Percentiles rank a stretch among this genome's conserved stretches.
Conservation (phyloP, 2,329 filamentous ascomycete genomes). For the Monosporascus sp. region DNA sequence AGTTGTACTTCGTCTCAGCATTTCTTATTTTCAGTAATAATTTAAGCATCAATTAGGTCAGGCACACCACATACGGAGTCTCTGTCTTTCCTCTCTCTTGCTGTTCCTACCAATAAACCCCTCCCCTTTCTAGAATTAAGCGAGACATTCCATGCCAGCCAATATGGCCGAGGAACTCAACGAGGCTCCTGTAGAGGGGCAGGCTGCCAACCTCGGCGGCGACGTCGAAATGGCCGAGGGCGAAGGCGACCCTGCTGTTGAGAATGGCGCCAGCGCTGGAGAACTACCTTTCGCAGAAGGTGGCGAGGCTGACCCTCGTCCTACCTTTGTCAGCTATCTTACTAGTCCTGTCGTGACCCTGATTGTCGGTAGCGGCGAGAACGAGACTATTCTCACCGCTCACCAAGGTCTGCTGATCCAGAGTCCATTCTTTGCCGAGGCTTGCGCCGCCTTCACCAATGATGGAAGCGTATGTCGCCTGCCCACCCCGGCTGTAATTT, state of each 20-base stretch:
- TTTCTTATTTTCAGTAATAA: neutral
- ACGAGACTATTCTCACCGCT: conserved; percentile 62
- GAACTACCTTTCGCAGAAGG: conserved; percentile 36
- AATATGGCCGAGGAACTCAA: conserved; percentile 25
- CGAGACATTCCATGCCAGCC: neutral
- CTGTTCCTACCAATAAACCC: neutral
- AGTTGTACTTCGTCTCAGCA: neutral
- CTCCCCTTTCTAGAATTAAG: neutral
- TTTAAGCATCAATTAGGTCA: neutral
- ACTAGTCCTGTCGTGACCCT: conserved; percentile 65
- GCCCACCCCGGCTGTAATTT: no score
- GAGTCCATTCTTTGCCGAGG: conserved; percentile 68
- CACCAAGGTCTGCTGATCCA: conserved; percentile 72
- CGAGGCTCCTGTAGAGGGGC: conserved; percentile 22
- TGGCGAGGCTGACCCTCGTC: conserved; percentile 30
- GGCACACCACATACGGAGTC: no score
- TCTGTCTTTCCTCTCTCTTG: no score
- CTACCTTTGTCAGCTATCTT: conserved; percentile 54
- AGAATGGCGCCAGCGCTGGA: conserved; percentile 7
- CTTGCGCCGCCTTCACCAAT: conserved; percentile 56
- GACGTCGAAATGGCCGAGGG: conserved; percentile 36
- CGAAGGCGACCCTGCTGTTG: conserved; percentile 18
- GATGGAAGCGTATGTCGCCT: conserved; percentile 50
- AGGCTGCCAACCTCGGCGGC: conserved; percentile 22
- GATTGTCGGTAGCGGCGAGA: conserved; percentile 56